Evolutionary conservation across 257 asterid species (phyloP), one percentile per base, ranked within the genome.

Genomic region (Solanum pimpinellifolium): DNA sequence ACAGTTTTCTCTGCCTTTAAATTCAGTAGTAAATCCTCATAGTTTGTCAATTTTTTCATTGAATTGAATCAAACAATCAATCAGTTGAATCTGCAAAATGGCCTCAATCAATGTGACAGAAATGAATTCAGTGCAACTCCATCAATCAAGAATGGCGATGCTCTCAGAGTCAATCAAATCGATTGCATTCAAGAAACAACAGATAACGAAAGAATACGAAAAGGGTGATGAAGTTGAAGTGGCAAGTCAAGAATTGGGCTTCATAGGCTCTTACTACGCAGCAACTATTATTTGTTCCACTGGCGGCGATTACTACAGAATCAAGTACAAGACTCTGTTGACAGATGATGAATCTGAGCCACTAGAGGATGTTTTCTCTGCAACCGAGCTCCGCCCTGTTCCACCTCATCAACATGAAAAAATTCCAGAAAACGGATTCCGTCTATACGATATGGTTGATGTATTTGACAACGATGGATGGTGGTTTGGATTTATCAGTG

Each of bases 401-500:
- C 83, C 90, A 11, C 90, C 66, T 41, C 3, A 7, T 15, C 20
- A 74, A 11, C 2, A 9, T 18, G 44, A 65, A 25, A 65, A 11
- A 6, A 80, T 47, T 8, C 9, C 59, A 4, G 49, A 37, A 49
- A 13, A 74, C 10, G 7, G 23, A 11, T 88, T 85, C n/a, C 11
- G n/a, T 15, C 52, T 76, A 3, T n/a, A 65, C 9, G 68, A 85
- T 15, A 76, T 33, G 23, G 83, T 85, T 2, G 88, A 88, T 37
- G 88, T 77, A 3, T 88, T 73, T 77, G 82, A 2, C 20, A 62
- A 76, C 20, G 90, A 88, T 27, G 88, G 88, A 1, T 88, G 88
- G 88, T 77, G 90, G 90, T 68, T 84, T 4, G 90, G 90, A 12
- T 84, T 44, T 14, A 49, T 84, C 69, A 42, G 74, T 21, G 87